Evolutionary conservation across 2,329 filamentous ascomycete species (phyloP), one percentile per base, ranked within the genome.

Genomic region (Calonectria pseudoturangicola): DNA sequence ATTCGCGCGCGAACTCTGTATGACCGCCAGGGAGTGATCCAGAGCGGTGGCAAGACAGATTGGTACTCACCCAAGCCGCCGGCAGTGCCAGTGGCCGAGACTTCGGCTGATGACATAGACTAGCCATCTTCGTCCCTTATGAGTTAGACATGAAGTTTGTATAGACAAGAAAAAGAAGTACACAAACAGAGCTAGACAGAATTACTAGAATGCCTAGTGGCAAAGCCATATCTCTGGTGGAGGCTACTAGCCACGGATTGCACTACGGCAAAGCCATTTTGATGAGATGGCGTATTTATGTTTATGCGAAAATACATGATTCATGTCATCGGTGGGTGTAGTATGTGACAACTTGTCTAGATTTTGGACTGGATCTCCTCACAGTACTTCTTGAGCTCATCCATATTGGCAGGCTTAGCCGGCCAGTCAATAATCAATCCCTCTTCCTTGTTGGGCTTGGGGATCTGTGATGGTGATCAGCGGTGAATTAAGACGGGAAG

Each of bases 301-400:
- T 41, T 36, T 54, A 63, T 51, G 30, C 33, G 54, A 62, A 41
- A 60, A 36, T 54, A 71, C 39, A 74, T 56, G 50, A 56, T 62
- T 21, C 28, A 60, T 16, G 41, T 48, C 54, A 62, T 30, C n/a
- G 43, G 33, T 33, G 10, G 27, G 47, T 58, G 28, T 18, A 8
- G 33, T 13, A 65, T 67, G 16, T 7, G 58, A 68, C 65, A 21
- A 60, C 41, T 56, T 48, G 48, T 72, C 84, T 88, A 98, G 89
- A 98, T 96, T 89, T 95, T 98, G 18, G 93, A 86, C 90, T 97
- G 97, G 82, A 99, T 88, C 68, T 98, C 94, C 83, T 96, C 95
- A 74, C 90, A 89, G 73, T 97, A 87, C 75, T 90, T 91, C 89
- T 96, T 94, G 79, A 99, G 87, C 82, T 92, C 90, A 1, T 95